A percentile compares a stretch with the other conserved stretches of the same genome.
phyloP scores from a whole-genome alignment of 495 filamentous ascomycete species.

The Neurospora pannonica region DNA sequence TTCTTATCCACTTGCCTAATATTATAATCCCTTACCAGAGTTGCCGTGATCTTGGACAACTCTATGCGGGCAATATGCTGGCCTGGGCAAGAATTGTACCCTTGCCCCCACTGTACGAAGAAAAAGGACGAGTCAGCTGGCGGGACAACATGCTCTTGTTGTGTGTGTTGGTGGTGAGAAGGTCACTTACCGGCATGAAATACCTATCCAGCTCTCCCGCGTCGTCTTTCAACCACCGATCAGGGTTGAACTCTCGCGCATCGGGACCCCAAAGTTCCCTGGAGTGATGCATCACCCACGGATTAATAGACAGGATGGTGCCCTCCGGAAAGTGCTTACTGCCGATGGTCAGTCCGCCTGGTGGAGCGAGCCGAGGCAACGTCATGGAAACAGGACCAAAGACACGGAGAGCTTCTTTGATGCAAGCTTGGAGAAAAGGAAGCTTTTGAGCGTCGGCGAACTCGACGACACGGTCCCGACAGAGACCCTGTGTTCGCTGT shows the following conservation, averaged over 20 bases:
- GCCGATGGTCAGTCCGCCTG: conserved; percentile 33
- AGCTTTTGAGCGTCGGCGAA: conserved; percentile 40
- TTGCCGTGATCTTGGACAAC: background rate
- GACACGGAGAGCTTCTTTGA: conserved; percentile 52
- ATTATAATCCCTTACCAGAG: conserved; percentile 24
- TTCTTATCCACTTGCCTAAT: conserved; percentile 29
- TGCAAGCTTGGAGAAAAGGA: conserved; percentile 36
- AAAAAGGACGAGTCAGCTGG: background rate
- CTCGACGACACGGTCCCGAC: conserved; percentile 30
- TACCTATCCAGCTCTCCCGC: conserved; percentile 17
- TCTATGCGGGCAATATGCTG: background rate
- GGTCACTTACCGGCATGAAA: conserved; percentile 14
- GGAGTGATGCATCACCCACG: conserved; percentile 35
- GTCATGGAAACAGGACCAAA: conserved; percentile 40
- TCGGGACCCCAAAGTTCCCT: conserved; percentile 29
- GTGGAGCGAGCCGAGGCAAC: conserved; percentile 39
- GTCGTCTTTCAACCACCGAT: conserved; percentile 28
- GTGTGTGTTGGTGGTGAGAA: background rate
- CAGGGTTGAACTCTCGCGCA: conserved; percentile 25
- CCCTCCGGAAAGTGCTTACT: conserved; percentile 12
- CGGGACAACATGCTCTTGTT: background rate
- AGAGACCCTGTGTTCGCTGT: conserved; percentile 5
- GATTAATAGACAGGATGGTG: conserved; percentile 34
- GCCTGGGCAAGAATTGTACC: background rate
- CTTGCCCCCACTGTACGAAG: background rate